Base-by-base conservation (phyloP, 345 rosid species). In the Linum lewisii region DNA sequence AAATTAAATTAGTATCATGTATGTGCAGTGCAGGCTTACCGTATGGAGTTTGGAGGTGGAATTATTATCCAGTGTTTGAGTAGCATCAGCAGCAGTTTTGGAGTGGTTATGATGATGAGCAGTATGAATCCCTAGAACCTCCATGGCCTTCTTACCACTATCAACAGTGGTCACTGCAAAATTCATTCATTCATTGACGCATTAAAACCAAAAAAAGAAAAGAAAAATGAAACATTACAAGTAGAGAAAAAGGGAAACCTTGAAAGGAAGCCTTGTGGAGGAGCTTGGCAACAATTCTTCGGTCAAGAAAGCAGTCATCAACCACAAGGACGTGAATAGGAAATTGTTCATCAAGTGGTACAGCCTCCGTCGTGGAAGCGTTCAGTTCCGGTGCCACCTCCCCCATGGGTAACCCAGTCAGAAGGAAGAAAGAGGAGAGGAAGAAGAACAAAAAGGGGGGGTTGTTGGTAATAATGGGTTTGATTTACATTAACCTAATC, bases 121-220 rank as follows among this genome's bases (percentile, higher is more conserved):
- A 38, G 16, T 11, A 42, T 42, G 13, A 15, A 63, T 34, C 44
- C 60, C 66, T 34, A 63, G 60, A 63, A 63, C 38, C 38, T 63
- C 38, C 53, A 63, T 21, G 24, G 66, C 66, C 23, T 63, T 63
- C 42, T 63, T 63, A 19, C 66, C 66, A 54, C 60, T 54, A 53
- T 63, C 66, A 53, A 54, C 66, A 63, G 51, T 54, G 24, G 66
- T 63, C 54, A 63, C 66, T 63, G 53, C 59, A 42, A 42, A 42
- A 42, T 1, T 42, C 47, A 11, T 42, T 42, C 18, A 21, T 24
- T 63, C 20, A 2, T 32, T 47, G 7, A 49, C 29, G 29, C 16
- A 11, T 6, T 16, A 58, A 25, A 7, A 34, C 34, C 45, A 9
- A 38, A 11, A 11, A 42, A 42, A 7, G 16, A 42, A 11, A 16